Percentiles rank a stretch among this genome's conserved stretches.
phyloP scores from a whole-genome alignment of 352 stramenopile species.

The Achlya hypogyna region DNA sequence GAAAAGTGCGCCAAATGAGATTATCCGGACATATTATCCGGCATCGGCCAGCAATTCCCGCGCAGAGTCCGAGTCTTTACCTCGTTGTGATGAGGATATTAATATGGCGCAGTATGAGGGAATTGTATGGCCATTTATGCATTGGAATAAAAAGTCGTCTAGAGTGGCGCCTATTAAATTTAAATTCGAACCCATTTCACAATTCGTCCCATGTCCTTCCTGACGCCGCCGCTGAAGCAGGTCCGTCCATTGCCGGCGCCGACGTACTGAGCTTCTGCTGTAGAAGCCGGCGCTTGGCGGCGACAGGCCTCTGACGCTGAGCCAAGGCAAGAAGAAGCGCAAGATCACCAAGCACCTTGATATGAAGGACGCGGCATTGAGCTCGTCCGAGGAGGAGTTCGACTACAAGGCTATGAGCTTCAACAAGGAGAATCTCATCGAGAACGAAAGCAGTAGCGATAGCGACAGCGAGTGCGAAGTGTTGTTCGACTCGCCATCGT shows the following conservation, averaged over 20 bases:
- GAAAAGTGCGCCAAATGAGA: not conserved
- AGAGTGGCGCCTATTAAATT: not conserved
- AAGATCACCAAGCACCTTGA: constrained; percentile 1
- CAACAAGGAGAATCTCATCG: not conserved
- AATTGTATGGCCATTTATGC: not conserved
- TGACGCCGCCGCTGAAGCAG: constrained; percentile 19
- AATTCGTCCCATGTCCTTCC: constrained; percentile 14
- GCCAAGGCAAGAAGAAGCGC: constrained; percentile 20
- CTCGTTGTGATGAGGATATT: no score
- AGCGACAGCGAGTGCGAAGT: constrained; percentile 21
- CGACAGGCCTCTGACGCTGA: not conserved
- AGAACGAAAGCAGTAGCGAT: constrained; percentile 6
- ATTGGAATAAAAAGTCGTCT: not conserved
- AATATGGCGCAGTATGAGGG: not conserved
- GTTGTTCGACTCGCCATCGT: constrained; percentile 5
- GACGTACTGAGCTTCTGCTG: not conserved
- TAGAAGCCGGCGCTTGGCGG: not conserved
- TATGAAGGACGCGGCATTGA: constrained; percentile 4
- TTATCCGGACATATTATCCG: not conserved
- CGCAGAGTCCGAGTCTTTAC: not conserved
- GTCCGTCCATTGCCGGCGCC: not conserved
- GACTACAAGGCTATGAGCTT: not conserved
- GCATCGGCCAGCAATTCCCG: not conserved
- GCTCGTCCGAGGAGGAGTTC: constrained; percentile 6
- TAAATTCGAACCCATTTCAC: not conserved